Evolutionary conservation across 345 rosid genomes (phyloP).

Genomic region (Citrus inodora): DNA sequence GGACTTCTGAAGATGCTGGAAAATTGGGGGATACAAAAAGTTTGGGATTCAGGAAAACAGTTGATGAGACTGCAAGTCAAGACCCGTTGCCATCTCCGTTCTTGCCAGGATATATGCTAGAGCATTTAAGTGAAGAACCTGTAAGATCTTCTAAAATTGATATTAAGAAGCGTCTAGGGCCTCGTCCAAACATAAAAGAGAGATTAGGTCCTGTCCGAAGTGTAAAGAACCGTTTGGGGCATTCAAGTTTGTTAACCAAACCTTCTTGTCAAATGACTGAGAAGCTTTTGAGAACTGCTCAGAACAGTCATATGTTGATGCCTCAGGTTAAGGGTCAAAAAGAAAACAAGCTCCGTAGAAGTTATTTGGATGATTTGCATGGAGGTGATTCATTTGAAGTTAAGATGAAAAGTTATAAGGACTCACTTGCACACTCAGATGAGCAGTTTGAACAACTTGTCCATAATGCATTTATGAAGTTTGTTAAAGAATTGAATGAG

Average conservation of each 20-base stretch:
- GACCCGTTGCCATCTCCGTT: background rate
- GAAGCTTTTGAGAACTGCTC: conserved; percentile 16
- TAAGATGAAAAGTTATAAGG: conserved; percentile 7
- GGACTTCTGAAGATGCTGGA: conserved; percentile 15
- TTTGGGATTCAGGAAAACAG: background rate
- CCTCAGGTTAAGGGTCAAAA: conserved; percentile 11
- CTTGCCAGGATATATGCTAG: conserved; percentile 1
- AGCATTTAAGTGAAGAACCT: conserved; percentile 10
- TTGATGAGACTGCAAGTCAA: background rate
- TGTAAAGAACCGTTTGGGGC: conserved; percentile 24
- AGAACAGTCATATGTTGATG: background rate
- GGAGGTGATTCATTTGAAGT: conserved; percentile 5
- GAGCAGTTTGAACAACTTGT: conserved; percentile 37
- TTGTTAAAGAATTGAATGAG: conserved; percentile 43
- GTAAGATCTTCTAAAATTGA: conserved; percentile 13
- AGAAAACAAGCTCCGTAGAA: background rate
- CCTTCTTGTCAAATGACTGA: conserved; percentile 8
- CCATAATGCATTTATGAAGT: conserved; percentile 39
- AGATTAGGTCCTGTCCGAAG: conserved; percentile 16
- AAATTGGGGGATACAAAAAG: background rate
- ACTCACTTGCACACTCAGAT: conserved; percentile 28
- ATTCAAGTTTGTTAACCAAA: background rate
- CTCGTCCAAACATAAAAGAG: conserved; percentile 6
- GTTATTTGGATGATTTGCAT: conserved; percentile 3
- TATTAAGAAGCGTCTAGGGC: conserved; percentile 18